A percentile compares a stretch with the other conserved stretches of the same genome.
These are phyloP conservation scores for Diophrys sp. DNA, from an alignment of 73 alveolate genomes.

Conservation along the genomic window DNA sequence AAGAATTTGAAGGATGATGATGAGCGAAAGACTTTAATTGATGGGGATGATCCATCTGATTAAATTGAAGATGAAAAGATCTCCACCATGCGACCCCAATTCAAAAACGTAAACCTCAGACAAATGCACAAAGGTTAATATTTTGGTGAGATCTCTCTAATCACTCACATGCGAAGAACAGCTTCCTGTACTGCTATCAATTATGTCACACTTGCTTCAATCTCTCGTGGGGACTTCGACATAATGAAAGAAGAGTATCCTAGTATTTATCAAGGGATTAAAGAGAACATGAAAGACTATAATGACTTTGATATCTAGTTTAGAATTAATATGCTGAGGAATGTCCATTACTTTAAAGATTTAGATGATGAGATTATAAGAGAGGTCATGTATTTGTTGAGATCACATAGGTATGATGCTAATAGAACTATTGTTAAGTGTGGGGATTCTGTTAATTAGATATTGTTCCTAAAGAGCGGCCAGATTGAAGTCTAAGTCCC, in stretches of 20 bases:
- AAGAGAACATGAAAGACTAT: constrained; percentile 11
- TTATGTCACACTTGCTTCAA: constrained; percentile 15
- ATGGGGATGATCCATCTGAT: too few species aligned
- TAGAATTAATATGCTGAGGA: constrained; percentile 27
- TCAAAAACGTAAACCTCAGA: background rate
- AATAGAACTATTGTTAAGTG: constrained; percentile 24
- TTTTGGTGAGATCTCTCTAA: constrained; percentile 48
- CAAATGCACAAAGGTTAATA: constrained; percentile 12
- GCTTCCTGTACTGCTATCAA: constrained; percentile 27
- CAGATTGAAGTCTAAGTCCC: constrained; percentile 33
- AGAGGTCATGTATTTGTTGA: constrained; percentile 30
- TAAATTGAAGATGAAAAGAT: too few species aligned
- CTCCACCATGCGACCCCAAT: constrained; percentile 20
- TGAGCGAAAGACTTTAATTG: background rate
- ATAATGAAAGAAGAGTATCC: constrained; percentile 27
- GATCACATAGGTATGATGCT: constrained; percentile 28
- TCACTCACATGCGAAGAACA: constrained; percentile 41
- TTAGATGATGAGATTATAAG: constrained; percentile 10
- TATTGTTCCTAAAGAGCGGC: constrained; percentile 25
- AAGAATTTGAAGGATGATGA: background rate
- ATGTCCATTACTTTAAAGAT: constrained; percentile 20
- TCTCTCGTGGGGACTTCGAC: constrained; percentile 1
- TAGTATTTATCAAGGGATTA: constrained; percentile 12
- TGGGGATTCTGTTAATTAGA: constrained; percentile 24
- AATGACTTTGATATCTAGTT: constrained; percentile 31